Evolutionary conservation across 192 early-diverging fungal species (phyloP).

Genomic region (Paraglomus occultum): DNA sequence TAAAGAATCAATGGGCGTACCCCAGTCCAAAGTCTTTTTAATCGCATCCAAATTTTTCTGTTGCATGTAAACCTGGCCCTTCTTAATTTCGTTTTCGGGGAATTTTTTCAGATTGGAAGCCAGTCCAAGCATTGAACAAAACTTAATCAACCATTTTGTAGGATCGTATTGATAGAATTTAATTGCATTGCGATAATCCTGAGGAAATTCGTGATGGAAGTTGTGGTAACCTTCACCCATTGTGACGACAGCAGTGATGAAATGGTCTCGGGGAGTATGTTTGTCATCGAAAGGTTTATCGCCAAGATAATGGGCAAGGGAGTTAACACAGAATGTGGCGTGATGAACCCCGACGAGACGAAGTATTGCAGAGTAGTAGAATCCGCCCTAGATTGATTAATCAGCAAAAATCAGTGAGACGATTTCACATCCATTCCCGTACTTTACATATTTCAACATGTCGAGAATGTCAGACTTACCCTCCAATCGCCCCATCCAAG

Average conservation of each 20-base stretch:
- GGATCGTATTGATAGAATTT: constrained; percentile 79
- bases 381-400: constrained; percentile 77
- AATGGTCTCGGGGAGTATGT: constrained; percentile 82
- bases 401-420: too few relatives aligned
- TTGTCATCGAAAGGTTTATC: constrained; percentile 79
- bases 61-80: constrained; percentile 79
- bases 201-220: constrained; percentile 88
- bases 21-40: constrained; percentile 70
- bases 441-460: too few relatives aligned
- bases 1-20: constrained; percentile 66
- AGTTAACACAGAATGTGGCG: constrained; percentile 89
- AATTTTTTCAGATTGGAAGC: constrained; percentile 77
- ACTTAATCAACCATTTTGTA: constrained; percentile 82
- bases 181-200: constrained; percentile 87
- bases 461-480: neutral
- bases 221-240: constrained; percentile 87
- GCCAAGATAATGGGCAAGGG: constrained; percentile 78
- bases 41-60: constrained; percentile 73
- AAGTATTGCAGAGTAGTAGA: constrained; percentile 69
- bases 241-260: constrained; percentile 77
- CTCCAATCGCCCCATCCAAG: constrained; percentile 77
- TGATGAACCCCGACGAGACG: constrained; percentile 82
- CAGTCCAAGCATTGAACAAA: constrained; percentile 59
- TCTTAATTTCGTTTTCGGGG: constrained; percentile 77
- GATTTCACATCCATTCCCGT: too few relatives aligned